These are phyloP conservation scores for Trypanosoma theileri DNA, from an alignment of 208 protist genomes.

Conservation along the genomic window DNA sequence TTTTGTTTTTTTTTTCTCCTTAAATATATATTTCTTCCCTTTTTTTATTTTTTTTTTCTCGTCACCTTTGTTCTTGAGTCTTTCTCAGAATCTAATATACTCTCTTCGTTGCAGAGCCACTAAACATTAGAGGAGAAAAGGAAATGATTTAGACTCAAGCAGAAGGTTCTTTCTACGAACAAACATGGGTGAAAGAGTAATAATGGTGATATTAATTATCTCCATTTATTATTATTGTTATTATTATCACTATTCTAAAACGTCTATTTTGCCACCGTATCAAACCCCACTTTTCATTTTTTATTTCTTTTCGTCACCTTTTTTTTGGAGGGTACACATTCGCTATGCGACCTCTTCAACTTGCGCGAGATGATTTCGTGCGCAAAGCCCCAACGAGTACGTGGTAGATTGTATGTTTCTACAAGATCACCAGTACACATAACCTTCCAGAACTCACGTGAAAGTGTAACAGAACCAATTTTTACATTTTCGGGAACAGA, in stretches of 20 bases:
- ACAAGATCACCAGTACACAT: slow-evolving; percentile 54
- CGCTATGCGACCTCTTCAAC: slow-evolving; percentile 3
- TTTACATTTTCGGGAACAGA: slow-evolving; percentile 40
- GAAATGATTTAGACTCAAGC: too few relatives aligned
- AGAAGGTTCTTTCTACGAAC: neutral
- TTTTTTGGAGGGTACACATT: neutral
- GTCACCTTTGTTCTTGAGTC: too few relatives aligned
- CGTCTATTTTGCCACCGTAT: neutral
- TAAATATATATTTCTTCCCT: too few relatives aligned
- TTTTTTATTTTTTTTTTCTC: too few relatives aligned
- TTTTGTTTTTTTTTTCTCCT: too few relatives aligned
- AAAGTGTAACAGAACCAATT: slow-evolving; percentile 42
- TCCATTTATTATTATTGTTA: slow-evolving; percentile 9
- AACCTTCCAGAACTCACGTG: slow-evolving; percentile 61
- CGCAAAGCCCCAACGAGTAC: slow-evolving; percentile 41
- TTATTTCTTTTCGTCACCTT: neutral
- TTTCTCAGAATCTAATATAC: too few relatives aligned
- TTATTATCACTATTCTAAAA: neutral
- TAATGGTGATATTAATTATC: slow-evolving; percentile 10
- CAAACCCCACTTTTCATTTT: neutral
- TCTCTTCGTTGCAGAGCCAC: too few relatives aligned
- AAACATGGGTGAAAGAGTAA: neutral
- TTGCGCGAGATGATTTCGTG: slow-evolving; percentile 15
- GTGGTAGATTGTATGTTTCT: slow-evolving; percentile 64
- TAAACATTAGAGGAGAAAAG: too few relatives aligned